These are phyloP conservation scores for Globisporangium echinulatum DNA, from an alignment of 352 stramenopile species.

Conservation along the genomic window DNA sequence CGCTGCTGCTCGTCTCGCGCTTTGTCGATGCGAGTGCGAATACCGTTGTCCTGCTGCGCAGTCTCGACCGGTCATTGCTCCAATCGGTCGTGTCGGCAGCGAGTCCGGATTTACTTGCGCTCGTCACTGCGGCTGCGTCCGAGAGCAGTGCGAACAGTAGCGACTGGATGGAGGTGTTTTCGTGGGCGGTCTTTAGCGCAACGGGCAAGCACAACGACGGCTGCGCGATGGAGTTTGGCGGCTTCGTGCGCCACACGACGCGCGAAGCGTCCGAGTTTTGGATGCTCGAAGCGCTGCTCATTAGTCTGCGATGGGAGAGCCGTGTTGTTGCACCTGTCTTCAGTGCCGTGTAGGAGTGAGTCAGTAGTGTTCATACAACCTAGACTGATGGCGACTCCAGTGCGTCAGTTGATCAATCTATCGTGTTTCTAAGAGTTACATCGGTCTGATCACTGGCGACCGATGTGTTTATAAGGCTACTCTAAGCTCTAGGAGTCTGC, in stretches of 20 bases:
- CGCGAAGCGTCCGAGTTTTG: conserved; percentile 10
- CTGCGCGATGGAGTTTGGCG: conserved; percentile 12
- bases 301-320: conserved; percentile 13
- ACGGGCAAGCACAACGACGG: conserved; percentile 1
- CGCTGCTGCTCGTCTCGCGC: conserved; percentile 9
- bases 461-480: background rate
- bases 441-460: too few species aligned
- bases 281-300: conserved; percentile 16
- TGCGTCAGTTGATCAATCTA: too few species aligned
- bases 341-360: background rate
- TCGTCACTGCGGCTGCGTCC: background rate
- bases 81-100: background rate
- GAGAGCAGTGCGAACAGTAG: conserved; percentile 1
- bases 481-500: background rate
- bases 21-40: background rate
- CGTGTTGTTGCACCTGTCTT: conserved; percentile 10
- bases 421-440: background rate
- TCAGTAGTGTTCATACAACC: background rate
- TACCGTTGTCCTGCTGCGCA: conserved; percentile 7
- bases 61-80: conserved; percentile 2
- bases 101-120: background rate
- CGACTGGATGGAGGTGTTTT: conserved; percentile 11
- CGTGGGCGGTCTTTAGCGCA: conserved; percentile 12
- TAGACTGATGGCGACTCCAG: background rate
- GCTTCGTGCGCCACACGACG: conserved; percentile 5